Evolutionary conservation across 352 stramenopile species (phyloP).

Genomic region (Pythium coloratum): DNA sequence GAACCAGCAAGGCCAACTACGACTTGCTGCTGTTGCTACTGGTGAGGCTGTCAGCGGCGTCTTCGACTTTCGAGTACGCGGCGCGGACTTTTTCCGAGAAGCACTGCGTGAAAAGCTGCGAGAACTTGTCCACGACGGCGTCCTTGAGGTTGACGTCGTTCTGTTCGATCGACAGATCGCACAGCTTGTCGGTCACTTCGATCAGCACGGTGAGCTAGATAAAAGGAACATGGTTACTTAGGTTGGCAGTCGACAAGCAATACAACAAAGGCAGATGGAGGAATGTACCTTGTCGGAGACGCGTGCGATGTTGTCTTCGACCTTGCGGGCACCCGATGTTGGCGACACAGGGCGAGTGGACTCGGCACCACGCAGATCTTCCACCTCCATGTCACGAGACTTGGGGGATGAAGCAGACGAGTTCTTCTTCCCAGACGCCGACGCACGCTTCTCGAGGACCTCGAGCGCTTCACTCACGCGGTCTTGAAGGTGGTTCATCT

Average conservation of each 20-base stretch:
- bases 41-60: slow-evolving; percentile 26
- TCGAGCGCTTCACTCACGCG: slow-evolving; percentile 70
- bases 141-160: slow-evolving; percentile 76
- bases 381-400: slow-evolving; percentile 40
- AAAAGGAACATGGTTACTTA: not conserved
- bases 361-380: slow-evolving; percentile 55
- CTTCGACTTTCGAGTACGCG: slow-evolving; percentile 66
- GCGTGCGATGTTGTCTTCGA: slow-evolving; percentile 67
- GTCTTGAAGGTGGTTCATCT: slow-evolving; percentile 59
- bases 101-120: slow-evolving; percentile 70
- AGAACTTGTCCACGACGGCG: slow-evolving; percentile 62
- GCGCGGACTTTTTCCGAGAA: slow-evolving; percentile 68
- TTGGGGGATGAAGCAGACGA: slow-evolving; percentile 14
- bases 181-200: slow-evolving; percentile 69
- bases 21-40: not conserved
- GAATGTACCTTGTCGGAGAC: slow-evolving; percentile 62
- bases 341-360: slow-evolving; percentile 38
- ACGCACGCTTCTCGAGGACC: slow-evolving; percentile 60
- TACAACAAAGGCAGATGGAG: not conserved
- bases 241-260: not conserved
- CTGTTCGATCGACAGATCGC: slow-evolving; percentile 73
- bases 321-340: slow-evolving; percentile 46
- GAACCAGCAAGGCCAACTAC: not conserved
- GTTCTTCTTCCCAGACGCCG: slow-evolving; percentile 29
- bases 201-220: slow-evolving; percentile 49